Conservation (phyloP, 768 basidiomycete genomes). For the Podaxis sp. region DNA sequence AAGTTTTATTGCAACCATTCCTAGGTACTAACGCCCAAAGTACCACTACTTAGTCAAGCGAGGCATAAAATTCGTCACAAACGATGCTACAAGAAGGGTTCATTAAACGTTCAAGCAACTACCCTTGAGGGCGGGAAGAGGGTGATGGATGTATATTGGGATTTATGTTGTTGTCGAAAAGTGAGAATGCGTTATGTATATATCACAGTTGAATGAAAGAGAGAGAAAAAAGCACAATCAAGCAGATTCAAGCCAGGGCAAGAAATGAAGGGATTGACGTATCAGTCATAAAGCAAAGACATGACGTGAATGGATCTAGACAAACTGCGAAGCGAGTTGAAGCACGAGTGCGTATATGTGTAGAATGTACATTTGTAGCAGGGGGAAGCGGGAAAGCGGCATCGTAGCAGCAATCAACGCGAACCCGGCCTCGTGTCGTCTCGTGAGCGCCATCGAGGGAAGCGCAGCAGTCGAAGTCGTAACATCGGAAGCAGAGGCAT, state of each 20-base stretch:
- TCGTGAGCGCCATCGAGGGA: slow-evolving; percentile 1
- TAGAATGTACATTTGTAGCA: slow-evolving; percentile 8
- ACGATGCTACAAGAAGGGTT: background rate
- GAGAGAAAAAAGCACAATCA: background rate
- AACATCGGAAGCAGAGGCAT: background rate
- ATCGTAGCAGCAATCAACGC: slow-evolving; percentile 5
- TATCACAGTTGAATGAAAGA: background rate
- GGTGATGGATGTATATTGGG: background rate
- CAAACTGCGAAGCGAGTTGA: slow-evolving; percentile 6
- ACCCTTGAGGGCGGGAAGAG: background rate
- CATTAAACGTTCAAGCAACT: background rate
- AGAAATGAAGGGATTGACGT: background rate
- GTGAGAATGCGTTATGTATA: background rate
- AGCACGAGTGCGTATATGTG: slow-evolving; percentile 8
- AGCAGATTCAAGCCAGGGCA: background rate
- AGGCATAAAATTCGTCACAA: background rate
- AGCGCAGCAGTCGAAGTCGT: background rate
- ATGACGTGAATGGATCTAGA: background rate
- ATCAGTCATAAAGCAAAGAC: background rate
- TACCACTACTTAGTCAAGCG: background rate
- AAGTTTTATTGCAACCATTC: background rate
- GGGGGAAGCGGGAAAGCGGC: background rate
- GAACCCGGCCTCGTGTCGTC: slow-evolving; percentile 12
- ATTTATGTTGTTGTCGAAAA: background rate
- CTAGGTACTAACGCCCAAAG: background rate